Conservation (phyloP, 345 rosid genomes). For the Ceriops zippeliana region DNA sequence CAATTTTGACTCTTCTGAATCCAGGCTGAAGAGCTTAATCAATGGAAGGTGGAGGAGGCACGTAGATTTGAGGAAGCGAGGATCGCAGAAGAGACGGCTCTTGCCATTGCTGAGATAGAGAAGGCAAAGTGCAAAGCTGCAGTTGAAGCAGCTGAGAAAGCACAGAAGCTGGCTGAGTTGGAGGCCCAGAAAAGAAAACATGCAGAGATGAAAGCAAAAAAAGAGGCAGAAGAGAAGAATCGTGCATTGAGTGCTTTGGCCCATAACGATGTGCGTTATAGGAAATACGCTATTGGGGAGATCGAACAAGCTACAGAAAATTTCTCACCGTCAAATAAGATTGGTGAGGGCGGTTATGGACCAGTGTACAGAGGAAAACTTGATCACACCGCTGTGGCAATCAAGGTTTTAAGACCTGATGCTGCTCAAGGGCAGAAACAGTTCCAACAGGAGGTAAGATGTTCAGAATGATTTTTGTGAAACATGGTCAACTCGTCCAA, state of each 20-base stretch:
- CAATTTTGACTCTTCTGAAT: background rate
- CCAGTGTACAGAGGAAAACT: slow-evolving; percentile 82
- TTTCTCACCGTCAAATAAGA: slow-evolving; percentile 46
- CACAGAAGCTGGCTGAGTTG: slow-evolving; percentile 62
- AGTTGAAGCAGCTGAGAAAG: slow-evolving; percentile 74
- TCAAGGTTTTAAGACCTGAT: slow-evolving; percentile 81
- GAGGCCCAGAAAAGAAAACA: slow-evolving; percentile 63
- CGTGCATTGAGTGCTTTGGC: slow-evolving; percentile 63
- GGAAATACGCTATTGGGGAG: slow-evolving; percentile 73
- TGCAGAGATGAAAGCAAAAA: slow-evolving; percentile 69
- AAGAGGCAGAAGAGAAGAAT: slow-evolving; percentile 64
- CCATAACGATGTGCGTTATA: slow-evolving; percentile 55
- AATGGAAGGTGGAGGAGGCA: slow-evolving; percentile 67
- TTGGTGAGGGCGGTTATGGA: slow-evolving; percentile 97
- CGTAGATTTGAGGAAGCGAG: slow-evolving; percentile 67
- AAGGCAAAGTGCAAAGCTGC: slow-evolving; percentile 83
- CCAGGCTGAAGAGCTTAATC: slow-evolving; percentile 72
- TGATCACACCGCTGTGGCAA: slow-evolving; percentile 87
- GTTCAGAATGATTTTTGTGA: background rate
- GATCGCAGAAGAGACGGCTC: slow-evolving; percentile 70
- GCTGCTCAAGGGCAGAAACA: slow-evolving; percentile 91
- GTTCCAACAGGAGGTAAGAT: slow-evolving; percentile 77
- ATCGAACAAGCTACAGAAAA: slow-evolving; percentile 67
- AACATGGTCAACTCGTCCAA: too few species aligned
- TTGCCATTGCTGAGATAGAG: slow-evolving; percentile 75